These are phyloP conservation scores for Solanum sitiens DNA, from an alignment of 257 asterid species.

Conservation along the genomic window DNA sequence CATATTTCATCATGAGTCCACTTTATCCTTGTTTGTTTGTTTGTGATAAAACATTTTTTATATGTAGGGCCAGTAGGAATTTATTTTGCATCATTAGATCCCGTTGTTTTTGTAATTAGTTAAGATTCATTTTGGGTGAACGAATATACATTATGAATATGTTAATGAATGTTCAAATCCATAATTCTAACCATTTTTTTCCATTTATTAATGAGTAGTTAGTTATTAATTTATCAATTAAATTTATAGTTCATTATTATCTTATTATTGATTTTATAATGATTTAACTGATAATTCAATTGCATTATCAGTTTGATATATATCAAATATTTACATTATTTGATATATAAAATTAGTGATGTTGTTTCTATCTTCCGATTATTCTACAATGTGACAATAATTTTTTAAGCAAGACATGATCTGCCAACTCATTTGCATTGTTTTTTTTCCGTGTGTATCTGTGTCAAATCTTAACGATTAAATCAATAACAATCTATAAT, in stretches of 20 bases:
- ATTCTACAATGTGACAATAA: no score
- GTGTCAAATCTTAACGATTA: no score
- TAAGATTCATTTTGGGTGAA: not conserved
- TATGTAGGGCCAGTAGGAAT: not conserved
- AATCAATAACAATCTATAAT: no score
- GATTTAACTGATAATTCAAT: rapidly evolving
- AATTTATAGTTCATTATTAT: no score
- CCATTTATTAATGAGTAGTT: no score
- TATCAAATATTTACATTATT: no score
- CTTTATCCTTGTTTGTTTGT: not conserved
- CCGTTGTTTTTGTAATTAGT: not conserved
- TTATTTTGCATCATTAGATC: not conserved
- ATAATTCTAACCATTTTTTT: not conserved
- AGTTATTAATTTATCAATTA: no score
- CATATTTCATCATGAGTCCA: not conserved
- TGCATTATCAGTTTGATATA: no score
- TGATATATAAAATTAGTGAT: not conserved
- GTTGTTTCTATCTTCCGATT: no score
- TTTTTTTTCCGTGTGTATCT: not conserved
- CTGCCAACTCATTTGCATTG: no score
- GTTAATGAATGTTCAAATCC: not conserved
- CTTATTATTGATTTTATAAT: rapidly evolving
- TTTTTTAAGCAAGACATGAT: not conserved
- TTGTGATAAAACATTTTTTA: not conserved
- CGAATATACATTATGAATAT: not conserved